phyloP scores from a whole-genome alignment of 139 green algal species.

The Tetradesmus obliquus region DNA sequence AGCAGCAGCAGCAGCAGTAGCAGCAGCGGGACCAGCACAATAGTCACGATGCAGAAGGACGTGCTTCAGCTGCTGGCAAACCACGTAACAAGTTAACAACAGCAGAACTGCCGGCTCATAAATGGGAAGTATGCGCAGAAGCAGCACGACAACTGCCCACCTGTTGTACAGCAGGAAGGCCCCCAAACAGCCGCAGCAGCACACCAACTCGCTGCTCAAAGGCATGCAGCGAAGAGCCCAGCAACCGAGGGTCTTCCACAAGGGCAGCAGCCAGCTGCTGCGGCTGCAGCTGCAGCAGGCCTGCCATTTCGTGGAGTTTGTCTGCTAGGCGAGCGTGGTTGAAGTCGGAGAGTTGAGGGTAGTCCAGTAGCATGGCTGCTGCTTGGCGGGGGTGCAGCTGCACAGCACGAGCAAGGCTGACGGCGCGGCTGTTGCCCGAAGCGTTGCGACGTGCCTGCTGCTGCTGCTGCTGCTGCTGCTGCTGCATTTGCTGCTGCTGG shows the following conservation, averaged over 20 bases:
- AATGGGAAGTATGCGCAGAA: too few species aligned
- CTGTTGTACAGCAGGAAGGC: neutral
- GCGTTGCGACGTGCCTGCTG: neutral
- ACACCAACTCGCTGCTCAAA: neutral
- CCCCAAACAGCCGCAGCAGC: neutral
- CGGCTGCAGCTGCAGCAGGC: constrained; percentile 16
- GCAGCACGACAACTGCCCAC: neutral
- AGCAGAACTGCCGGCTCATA: too few species aligned
- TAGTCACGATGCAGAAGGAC: neutral
- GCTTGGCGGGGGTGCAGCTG: neutral
- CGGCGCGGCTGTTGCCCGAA: neutral
- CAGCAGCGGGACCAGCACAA: neutral
- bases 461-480: neutral
- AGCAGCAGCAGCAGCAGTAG: neutral
- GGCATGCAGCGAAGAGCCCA: neutral
- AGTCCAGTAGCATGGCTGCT: neutral
- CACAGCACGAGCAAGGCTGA: constrained; percentile 18
- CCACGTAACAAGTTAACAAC: too few species aligned
- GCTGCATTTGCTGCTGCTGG: neutral
- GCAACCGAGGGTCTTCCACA: neutral
- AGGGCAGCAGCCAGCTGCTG: neutral
- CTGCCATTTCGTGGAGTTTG: neutral
- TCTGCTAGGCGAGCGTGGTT: constrained; percentile 17
- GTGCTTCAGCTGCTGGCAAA: too few species aligned
- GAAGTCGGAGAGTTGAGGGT: constrained; percentile 1